phyloP scores from a whole-genome alignment of 2,329 filamentous ascomycete species.

The Colletotrichum nymphaeae region DNA sequence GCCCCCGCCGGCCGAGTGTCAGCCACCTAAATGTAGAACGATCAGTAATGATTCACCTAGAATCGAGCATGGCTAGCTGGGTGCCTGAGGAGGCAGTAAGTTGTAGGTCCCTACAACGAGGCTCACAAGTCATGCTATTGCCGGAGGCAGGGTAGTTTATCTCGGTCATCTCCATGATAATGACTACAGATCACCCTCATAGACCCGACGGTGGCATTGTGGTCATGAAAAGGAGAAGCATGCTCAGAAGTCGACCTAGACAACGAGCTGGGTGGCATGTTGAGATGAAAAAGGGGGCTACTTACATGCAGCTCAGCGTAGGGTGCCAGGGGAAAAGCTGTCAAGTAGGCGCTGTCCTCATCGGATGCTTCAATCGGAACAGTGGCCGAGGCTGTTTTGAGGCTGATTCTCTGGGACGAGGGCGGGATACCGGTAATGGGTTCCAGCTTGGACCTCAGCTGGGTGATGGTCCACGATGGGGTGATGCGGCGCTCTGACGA shows the following conservation, averaged over 20 bases:
- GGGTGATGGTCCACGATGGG: slow-evolving; percentile 88
- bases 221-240: neutral
- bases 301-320: slow-evolving; percentile 86
- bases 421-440: slow-evolving; percentile 93
- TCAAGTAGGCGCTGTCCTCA: slow-evolving; percentile 77
- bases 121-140: no score
- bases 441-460: slow-evolving; percentile 89
- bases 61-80: neutral
- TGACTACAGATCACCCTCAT: slow-evolving; percentile 11
- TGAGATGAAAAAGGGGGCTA: slow-evolving; percentile 41
- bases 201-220: neutral
- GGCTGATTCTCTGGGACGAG: slow-evolving; percentile 77
- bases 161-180: neutral
- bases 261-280: neutral
- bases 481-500: slow-evolving; percentile 91
- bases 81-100: neutral
- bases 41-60: neutral
- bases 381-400: slow-evolving; percentile 73
- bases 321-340: slow-evolving; percentile 73
- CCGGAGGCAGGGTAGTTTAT: no score
- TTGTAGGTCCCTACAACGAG: neutral
- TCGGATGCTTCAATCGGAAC: slow-evolving; percentile 76
- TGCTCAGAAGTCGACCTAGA: neutral
- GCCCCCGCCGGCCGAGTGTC: slow-evolving; percentile 83
- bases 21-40: slow-evolving; percentile 67